These are phyloP conservation scores for Chlorophyllum brunneum DNA, from an alignment of 768 basidiomycete species.

Conservation along the genomic window DNA sequence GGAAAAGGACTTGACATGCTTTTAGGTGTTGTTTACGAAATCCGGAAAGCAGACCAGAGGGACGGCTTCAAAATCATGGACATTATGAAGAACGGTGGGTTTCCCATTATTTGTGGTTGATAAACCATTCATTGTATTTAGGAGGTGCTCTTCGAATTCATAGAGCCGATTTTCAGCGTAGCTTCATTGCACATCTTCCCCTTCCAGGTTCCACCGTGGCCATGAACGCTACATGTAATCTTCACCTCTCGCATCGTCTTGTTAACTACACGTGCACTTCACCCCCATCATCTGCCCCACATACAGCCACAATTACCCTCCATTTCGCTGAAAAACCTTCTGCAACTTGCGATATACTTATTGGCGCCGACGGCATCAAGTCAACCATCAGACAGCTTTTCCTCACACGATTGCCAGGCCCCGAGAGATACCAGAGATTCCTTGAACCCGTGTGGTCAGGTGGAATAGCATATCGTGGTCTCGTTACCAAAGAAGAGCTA, in stretches of 20 bases:
- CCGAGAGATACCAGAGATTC: constrained; percentile 6
- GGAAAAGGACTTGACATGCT: not conserved
- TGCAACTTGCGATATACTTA: constrained; percentile 29
- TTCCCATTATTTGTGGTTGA: no score
- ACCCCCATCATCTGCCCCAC: constrained; percentile 17
- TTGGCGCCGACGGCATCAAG: constrained; percentile 39
- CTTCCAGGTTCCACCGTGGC: constrained; percentile 1
- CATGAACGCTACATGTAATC: constrained; percentile 11
- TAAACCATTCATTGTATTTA: constrained; percentile 11
- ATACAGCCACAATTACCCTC: not conserved
- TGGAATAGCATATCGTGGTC: constrained; percentile 28
- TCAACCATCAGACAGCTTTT: constrained; percentile 20
- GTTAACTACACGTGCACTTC: constrained; percentile 30
- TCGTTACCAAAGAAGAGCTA: constrained; percentile 25
- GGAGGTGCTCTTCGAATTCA: constrained; percentile 28
- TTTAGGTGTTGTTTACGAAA: constrained; percentile 6
- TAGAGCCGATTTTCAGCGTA: constrained; percentile 41
- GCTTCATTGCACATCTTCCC: constrained; percentile 34
- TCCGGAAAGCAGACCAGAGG: constrained; percentile 28
- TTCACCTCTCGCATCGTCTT: constrained; percentile 38
- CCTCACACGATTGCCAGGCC: constrained; percentile 3
- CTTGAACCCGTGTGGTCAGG: constrained; percentile 34
- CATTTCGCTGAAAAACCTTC: constrained; percentile 23
- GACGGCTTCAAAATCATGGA: constrained; percentile 26
- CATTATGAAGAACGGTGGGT: constrained; percentile 20